phyloP scores from a whole-genome alignment of 345 rosid species.

The Eucalyptus tenuipes region DNA sequence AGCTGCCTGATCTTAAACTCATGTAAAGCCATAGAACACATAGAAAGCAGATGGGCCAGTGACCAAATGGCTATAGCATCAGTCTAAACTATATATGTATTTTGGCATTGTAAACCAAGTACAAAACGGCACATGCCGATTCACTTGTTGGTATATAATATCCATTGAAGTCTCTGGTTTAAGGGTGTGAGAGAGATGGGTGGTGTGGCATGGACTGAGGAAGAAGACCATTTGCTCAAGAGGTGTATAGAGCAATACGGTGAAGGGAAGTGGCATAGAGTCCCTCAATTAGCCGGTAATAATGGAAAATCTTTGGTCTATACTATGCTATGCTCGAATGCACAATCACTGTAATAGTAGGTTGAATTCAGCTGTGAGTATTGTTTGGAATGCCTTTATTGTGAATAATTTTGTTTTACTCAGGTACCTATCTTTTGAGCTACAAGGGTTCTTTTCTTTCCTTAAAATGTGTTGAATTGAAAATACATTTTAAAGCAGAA shows the following conservation, averaged over 20 bases:
- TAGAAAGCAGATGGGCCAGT: conserved; percentile 14
- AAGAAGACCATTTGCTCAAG: conserved; percentile 36
- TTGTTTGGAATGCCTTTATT: not conserved
- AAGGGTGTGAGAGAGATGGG: conserved; percentile 6
- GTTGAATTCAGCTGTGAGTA: not conserved
- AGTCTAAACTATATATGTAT: not conserved
- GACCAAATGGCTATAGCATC: not conserved
- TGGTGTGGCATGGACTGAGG: conserved; percentile 33
- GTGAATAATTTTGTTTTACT: not conserved
- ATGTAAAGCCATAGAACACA: not conserved
- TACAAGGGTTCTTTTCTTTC: not conserved
- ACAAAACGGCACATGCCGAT: not conserved
- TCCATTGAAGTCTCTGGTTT: not conserved
- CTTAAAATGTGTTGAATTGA: not conserved
- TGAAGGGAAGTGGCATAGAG: conserved; percentile 36
- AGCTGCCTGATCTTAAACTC: conserved; percentile 1
- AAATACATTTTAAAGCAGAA: not conserved
- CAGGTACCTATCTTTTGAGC: not conserved
- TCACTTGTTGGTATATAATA: not conserved
- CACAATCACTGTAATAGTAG: not conserved
- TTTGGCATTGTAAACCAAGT: not conserved
- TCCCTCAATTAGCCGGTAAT: conserved; percentile 26
- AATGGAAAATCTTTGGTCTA: not conserved
- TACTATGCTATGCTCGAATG: not conserved
- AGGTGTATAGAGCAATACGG: conserved; percentile 25